Conservation (phyloP, 2,329 filamentous ascomycete genomes). For the Sporothrix brasiliensis region DNA sequence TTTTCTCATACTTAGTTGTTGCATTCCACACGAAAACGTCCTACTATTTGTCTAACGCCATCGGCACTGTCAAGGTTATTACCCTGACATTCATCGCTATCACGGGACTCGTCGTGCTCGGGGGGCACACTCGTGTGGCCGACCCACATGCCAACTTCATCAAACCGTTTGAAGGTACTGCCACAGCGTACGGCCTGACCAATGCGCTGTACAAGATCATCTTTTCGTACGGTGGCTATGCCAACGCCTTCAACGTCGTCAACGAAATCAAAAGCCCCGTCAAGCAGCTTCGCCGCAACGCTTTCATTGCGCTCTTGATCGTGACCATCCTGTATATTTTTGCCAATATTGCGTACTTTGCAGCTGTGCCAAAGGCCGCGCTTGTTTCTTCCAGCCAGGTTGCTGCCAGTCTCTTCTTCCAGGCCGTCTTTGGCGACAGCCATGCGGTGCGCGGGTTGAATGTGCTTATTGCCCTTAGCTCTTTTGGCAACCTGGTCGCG, state of each 20-base stretch:
- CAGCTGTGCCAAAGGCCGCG: conserved; percentile 57
- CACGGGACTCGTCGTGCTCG: conserved; percentile 62
- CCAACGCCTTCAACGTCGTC: conserved; percentile 63
- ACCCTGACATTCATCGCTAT: conserved; percentile 62
- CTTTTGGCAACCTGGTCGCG: conserved; percentile 62
- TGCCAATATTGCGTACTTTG: conserved; percentile 63
- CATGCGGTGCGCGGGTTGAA: conserved; percentile 57
- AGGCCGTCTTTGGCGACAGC: conserved; percentile 56
- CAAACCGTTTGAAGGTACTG: conserved; percentile 56
- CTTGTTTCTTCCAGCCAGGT: conserved; percentile 55
- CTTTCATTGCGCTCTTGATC: conserved; percentile 52
- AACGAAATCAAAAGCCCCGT: conserved; percentile 64
- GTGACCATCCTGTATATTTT: conserved; percentile 60
- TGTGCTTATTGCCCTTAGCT: conserved; percentile 59
- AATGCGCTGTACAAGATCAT: conserved; percentile 64
- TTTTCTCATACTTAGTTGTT: conserved; percentile 33
- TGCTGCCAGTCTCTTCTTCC: conserved; percentile 61
- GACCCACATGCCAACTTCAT: conserved; percentile 59
- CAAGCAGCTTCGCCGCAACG: conserved; percentile 56
- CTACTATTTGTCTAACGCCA: conserved; percentile 55
- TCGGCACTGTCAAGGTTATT: conserved; percentile 60
- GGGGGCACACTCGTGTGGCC: conserved; percentile 53
- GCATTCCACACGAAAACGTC: conserved; percentile 58
- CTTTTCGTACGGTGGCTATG: conserved; percentile 60
- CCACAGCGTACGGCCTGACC: conserved; percentile 52